Evolutionary conservation across 495 filamentous ascomycete species (phyloP), one percentile per base, ranked within the genome.

Genomic region (Trichoderma erinaceum): DNA sequence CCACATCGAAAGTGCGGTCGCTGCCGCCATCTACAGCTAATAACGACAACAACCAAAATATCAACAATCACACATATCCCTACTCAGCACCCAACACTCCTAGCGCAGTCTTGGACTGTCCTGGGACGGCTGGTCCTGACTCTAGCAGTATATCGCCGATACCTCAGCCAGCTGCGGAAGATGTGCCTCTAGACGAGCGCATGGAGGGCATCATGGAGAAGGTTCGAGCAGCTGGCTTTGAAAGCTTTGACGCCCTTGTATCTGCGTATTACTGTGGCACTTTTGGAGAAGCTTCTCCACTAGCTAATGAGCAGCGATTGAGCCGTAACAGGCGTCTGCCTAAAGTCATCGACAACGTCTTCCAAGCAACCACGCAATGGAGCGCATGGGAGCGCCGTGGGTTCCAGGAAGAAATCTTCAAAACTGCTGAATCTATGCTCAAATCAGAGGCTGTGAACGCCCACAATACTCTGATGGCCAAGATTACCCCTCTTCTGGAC

Each of bases 191-290:
- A 21, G 65, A 43, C 65, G 65, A 52, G 43, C 41, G 65, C 41
- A 41, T 66, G n/a, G 65, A 52, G 43, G 25, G 65, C 23, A 66
- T 66, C 65, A 66, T 66, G 65, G 65, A 66, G 16, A 25, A 50
- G 1, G 25, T 66, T 15, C 41, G 50, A 44, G 65, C 65, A n/a
- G 65, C 65, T 46, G 65, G 65, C 11, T 66, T 66, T 46, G 65
- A 66, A 8, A 46, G 27, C 21, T 66, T 66, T 48, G 65, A 66
- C 32, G 65, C 65, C 43, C 41, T 66, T 43, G 65, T 48, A 15
- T 32, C 65, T 18, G 41, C 65, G 12, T 66, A 66, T 44, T 66
- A 66, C 43, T 46, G 41, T 15, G 41, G 50, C 18, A 66, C 1
- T 7, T 66, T 66, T 41, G 27, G 23, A 11, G 41, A 46, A 10